A percentile compares a stretch with the other conserved stretches of the same genome.
Conservation (phyloP, 1,139 yeast species). For the Candida sanyaensis region DNA sequence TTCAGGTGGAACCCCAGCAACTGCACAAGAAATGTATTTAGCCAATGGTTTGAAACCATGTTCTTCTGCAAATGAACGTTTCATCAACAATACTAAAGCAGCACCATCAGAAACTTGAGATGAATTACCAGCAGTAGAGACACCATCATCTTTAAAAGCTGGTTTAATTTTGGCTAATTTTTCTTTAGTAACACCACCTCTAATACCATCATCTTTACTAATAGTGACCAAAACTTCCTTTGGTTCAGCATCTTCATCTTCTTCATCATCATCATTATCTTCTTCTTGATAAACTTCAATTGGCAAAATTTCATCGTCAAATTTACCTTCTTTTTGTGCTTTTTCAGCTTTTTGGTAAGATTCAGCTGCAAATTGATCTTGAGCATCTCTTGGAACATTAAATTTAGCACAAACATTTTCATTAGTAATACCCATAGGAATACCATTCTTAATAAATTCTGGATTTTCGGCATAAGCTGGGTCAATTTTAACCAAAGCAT, state of each 20-base stretch:
- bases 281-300: conserved; percentile 27
- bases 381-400: conserved; percentile 60
- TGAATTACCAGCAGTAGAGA: conserved; percentile 44
- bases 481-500: conserved; percentile 26
- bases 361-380: conserved; percentile 44
- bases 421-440: conserved; percentile 72
- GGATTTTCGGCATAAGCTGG: conserved; percentile 19
- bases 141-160: conserved; percentile 35
- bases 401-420: conserved; percentile 40
- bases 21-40: conserved; percentile 35
- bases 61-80: conserved; percentile 34
- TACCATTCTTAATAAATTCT: conserved; percentile 23
- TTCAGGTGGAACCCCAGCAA: conserved; percentile 39
- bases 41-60: conserved; percentile 38
- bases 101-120: conserved; percentile 48
- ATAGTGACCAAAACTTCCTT: conserved; percentile 23
- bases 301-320: conserved; percentile 39
- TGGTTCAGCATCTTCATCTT: conserved; percentile 14
- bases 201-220: conserved; percentile 33
- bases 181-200: conserved; percentile 29
- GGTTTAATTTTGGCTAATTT: conserved; percentile 32
- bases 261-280: conserved; percentile 22
- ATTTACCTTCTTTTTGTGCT: conserved; percentile 36
- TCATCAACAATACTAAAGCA: conserved; percentile 36
- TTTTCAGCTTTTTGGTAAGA: conserved; percentile 37